phyloP scores from a whole-genome alignment of 257 asterid species.

The Solanum medicagineum region DNA sequence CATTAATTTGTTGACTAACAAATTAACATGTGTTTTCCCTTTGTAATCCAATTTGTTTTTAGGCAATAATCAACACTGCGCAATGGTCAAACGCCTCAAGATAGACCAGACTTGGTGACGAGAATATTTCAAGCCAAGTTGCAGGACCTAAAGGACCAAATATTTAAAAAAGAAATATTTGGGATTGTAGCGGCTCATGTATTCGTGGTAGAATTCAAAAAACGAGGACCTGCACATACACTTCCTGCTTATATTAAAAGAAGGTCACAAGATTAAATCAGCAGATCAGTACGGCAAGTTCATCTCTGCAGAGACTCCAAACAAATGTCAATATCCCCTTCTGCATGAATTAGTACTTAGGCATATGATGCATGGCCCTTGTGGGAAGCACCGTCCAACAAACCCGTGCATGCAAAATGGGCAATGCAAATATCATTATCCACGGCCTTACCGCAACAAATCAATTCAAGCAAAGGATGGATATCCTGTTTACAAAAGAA shows the following conservation, averaged over 20 bases:
- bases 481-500: not conserved
- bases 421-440: not conserved
- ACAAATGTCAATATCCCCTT: not conserved
- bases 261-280: not conserved
- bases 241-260: not conserved
- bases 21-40: too few relatives aligned
- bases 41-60: too few relatives aligned
- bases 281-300: not conserved
- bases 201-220: not conserved
- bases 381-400: not conserved
- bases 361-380: not conserved
- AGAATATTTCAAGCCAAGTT: not conserved
- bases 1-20: too few relatives aligned
- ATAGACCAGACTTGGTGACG: not conserved
- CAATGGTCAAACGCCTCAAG: not conserved
- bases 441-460: not conserved
- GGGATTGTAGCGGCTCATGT: not conserved
- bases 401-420: not conserved
- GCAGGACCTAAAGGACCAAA: not conserved
- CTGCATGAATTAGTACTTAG: not conserved
- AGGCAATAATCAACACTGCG: too few relatives aligned
- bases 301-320: not conserved
- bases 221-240: not conserved
- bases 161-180: not conserved
- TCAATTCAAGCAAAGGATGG: not conserved